phyloP scores from a whole-genome alignment of 2,329 filamentous ascomycete genomes.

The Dactylellina haptotyla region DNA sequence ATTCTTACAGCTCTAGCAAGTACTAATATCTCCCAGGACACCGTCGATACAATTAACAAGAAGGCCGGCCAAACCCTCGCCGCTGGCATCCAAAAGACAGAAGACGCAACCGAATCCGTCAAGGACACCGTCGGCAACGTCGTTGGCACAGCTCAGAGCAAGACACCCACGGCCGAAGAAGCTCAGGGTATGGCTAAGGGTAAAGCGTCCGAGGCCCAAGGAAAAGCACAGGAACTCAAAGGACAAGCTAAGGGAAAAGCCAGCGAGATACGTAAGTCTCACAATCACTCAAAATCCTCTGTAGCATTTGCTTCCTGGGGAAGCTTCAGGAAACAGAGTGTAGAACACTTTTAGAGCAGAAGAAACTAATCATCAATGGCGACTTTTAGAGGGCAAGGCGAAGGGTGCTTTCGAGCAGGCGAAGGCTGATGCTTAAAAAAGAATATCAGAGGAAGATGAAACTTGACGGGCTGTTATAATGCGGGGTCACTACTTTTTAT shows the following conservation, averaged over 20 bases:
- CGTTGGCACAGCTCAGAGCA: conserved; percentile 21
- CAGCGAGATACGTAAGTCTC: conserved; percentile 37
- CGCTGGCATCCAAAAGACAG: conserved; percentile 36
- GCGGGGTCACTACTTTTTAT: too few species aligned
- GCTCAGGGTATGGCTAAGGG: conserved; percentile 40
- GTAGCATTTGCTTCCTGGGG: too few species aligned
- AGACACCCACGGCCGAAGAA: conserved; percentile 36
- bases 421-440: conserved; percentile 3
- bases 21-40: conserved; percentile 26
- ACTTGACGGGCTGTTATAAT: neutral
- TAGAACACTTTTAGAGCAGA: neutral
- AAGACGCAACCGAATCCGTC: conserved; percentile 32
- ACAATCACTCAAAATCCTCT: neutral
- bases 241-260: conserved; percentile 35
- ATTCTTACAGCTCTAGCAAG: neutral
- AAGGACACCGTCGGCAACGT: conserved; percentile 30
- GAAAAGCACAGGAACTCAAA: conserved; percentile 8
- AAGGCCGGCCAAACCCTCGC: conserved; percentile 38
- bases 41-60: conserved; percentile 32
- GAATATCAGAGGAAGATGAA: neutral
- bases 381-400: conserved; percentile 31
- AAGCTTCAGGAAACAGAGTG: conserved; percentile 8
- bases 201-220: conserved; percentile 19
- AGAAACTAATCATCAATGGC: conserved; percentile 26
- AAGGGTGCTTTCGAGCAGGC: conserved; percentile 44